phyloP scores from a whole-genome alignment of 306 rosid genomes.

The Dicorynia guianensis region DNA sequence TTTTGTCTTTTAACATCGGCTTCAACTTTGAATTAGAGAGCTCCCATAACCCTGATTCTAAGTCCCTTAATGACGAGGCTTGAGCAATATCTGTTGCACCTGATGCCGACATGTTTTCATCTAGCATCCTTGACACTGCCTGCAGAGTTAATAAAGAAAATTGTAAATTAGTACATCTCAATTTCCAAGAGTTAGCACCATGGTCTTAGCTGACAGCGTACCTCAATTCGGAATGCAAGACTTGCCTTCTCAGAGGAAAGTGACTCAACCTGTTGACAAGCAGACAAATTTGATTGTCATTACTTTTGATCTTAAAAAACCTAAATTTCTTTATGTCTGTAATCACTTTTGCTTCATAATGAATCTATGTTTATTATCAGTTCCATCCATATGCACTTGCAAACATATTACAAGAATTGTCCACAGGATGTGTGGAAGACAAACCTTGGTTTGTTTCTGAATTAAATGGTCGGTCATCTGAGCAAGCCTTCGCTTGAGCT shows the following conservation, averaged over 20 bases:
- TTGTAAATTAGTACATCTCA: slow-evolving; percentile 6
- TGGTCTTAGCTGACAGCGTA: slow-evolving; percentile 40
- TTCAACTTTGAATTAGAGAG: slow-evolving; percentile 67
- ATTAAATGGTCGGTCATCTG: slow-evolving; percentile 99
- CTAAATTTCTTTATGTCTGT: no score
- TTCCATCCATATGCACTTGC: not conserved
- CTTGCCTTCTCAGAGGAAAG: slow-evolving; percentile 97
- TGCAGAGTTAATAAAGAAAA: slow-evolving; percentile 44
- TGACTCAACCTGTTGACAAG: slow-evolving; percentile 80
- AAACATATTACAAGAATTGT: slow-evolving; percentile 13
- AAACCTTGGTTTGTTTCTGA: slow-evolving; percentile 93
- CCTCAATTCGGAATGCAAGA: slow-evolving; percentile 86
- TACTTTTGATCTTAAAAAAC: no score
- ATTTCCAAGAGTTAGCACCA: slow-evolving; percentile 28
- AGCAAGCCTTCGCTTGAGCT: slow-evolving; percentile 86
- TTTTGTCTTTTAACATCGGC: slow-evolving; percentile 73
- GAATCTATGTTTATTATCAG: no score
- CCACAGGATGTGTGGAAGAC: slow-evolving; percentile 36
- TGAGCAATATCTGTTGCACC: slow-evolving; percentile 37
- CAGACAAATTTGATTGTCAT: slow-evolving; percentile 24
- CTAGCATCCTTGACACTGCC: slow-evolving; percentile 80
- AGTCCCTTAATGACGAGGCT: slow-evolving; percentile 65
- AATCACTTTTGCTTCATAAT: no score
- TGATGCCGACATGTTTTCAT: slow-evolving; percentile 59
- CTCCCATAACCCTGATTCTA: slow-evolving; percentile 77